Percentiles rank a stretch among this genome's conserved stretches.
phyloP scores from a whole-genome alignment of 2,329 filamentous ascomycete genomes.

The Mycocentrospora acerina region DNA sequence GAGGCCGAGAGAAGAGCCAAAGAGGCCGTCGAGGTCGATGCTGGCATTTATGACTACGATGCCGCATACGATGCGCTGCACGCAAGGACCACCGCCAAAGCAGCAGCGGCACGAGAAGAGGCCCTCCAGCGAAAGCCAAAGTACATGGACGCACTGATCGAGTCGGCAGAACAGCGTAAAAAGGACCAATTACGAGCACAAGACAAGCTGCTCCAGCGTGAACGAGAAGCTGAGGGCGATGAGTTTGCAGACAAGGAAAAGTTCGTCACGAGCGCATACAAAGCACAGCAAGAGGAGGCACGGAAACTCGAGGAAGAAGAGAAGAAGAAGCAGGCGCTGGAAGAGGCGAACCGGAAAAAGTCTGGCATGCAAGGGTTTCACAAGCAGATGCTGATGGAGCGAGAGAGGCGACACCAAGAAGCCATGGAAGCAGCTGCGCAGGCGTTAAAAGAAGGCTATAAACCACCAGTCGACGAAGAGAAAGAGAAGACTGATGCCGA shows the following conservation, averaged over 20 bases:
- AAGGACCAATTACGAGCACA: slow-evolving; percentile 76
- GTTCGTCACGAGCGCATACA: slow-evolving; percentile 83
- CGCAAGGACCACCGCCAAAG: slow-evolving; percentile 56
- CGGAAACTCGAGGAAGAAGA: slow-evolving; percentile 71
- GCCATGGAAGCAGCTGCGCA: slow-evolving; percentile 65
- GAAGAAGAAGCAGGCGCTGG: slow-evolving; percentile 62
- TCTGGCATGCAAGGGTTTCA: slow-evolving; percentile 80
- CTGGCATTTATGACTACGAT: slow-evolving; percentile 84
- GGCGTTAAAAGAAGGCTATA: slow-evolving; percentile 37
- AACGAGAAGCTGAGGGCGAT: slow-evolving; percentile 78
- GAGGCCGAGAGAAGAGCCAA: slow-evolving; percentile 64
- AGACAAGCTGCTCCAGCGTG: slow-evolving; percentile 76
- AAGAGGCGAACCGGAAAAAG: slow-evolving; percentile 64
- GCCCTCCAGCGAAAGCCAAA: slow-evolving; percentile 67
- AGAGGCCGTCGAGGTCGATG: slow-evolving; percentile 66
- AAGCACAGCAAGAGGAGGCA: slow-evolving; percentile 77
- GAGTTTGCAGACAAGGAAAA: slow-evolving; percentile 81
- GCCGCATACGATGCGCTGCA: slow-evolving; percentile 77
- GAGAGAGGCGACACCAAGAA: slow-evolving; percentile 69
- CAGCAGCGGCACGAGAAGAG: slow-evolving; percentile 54
- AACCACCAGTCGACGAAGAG: slow-evolving; percentile 39
- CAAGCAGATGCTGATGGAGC: slow-evolving; percentile 69
- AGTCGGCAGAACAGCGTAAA: slow-evolving; percentile 73
- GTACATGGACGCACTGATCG: slow-evolving; percentile 75
- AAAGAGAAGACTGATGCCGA: slow-evolving; percentile 59